Evolutionary conservation across 768 basidiomycete species (phyloP).

Genomic region (Pisolithus sp.): DNA sequence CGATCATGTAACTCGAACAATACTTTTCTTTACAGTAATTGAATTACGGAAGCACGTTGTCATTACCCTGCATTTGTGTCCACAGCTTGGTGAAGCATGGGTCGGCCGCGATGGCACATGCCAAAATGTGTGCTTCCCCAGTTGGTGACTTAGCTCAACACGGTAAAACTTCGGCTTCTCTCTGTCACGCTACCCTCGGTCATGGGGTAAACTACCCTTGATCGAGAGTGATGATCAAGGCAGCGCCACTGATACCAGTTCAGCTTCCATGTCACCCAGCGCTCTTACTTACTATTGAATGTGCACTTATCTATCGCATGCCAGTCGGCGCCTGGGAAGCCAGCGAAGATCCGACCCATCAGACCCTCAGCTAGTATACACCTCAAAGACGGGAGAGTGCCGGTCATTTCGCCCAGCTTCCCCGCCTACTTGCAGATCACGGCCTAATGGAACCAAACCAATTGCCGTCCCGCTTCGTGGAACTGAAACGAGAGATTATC

Average conservation of each 20-base stretch:
- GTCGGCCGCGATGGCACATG: too few species aligned
- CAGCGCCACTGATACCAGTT: too few species aligned
- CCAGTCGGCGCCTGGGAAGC: too few species aligned
- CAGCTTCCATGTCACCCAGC: too few species aligned
- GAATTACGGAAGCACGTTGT: slow-evolving; percentile 6
- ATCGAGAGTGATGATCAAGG: too few species aligned
- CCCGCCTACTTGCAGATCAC: background rate
- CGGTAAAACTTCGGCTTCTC: background rate
- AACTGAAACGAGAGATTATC: slow-evolving; percentile 55
- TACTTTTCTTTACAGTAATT: slow-evolving; percentile 15
- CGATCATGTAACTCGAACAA: background rate
- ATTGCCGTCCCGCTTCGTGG: slow-evolving; percentile 40
- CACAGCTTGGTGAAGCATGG: background rate
- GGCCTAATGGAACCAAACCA: slow-evolving; percentile 6
- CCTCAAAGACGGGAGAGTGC: too few species aligned
- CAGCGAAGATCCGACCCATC: too few species aligned
- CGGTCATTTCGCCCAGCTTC: background rate
- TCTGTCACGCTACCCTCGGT: background rate
- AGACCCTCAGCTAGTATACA: too few species aligned
- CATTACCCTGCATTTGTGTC: background rate
- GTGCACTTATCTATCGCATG: too few species aligned
- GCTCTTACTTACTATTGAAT: too few species aligned
- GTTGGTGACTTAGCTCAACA: background rate
- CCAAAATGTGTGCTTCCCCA: too few species aligned
- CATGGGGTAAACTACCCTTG: too few species aligned